These are phyloP conservation scores for Suhomyces sp. DNA, from an alignment of 805 yeast species.

Conservation along the genomic window DNA sequence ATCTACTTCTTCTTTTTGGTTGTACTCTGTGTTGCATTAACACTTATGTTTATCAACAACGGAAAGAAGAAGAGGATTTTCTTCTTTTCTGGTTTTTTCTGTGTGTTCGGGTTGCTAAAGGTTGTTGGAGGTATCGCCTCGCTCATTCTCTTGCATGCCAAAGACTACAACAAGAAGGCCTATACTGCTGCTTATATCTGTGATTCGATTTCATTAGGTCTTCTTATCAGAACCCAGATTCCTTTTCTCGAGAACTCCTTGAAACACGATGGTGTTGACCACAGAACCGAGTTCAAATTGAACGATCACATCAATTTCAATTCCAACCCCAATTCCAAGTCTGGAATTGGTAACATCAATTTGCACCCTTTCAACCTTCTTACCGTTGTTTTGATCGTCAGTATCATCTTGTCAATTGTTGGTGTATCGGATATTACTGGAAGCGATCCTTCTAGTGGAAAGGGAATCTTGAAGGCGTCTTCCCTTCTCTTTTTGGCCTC, in stretches of 20 bases:
- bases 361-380: conserved; percentile 1
- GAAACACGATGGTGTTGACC: neutral
- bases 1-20: conserved; percentile 7
- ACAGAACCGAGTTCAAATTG: neutral
- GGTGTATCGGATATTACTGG: conserved; percentile 2
- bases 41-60: neutral
- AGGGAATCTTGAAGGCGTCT: conserved; percentile 2
- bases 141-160: conserved; percentile 1
- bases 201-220: conserved; percentile 7
- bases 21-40: neutral
- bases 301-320: too few species aligned
- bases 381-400: conserved; percentile 6
- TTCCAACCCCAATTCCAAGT: too few species aligned
- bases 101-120: conserved; percentile 5
- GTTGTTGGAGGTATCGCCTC: conserved; percentile 7
- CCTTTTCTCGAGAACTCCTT: conserved; percentile 6
- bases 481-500: conserved; percentile 7
- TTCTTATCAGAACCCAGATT: conserved; percentile 6
- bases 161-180: neutral
- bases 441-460: neutral
- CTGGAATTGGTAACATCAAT: neutral
- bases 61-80: conserved; percentile 1
- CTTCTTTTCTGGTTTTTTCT: conserved; percentile 5
- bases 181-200: conserved; percentile 8
- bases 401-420: conserved; percentile 5